phyloP scores from a whole-genome alignment of 169 alveolate species.

The Cyclospora cayetanensis region DNA sequence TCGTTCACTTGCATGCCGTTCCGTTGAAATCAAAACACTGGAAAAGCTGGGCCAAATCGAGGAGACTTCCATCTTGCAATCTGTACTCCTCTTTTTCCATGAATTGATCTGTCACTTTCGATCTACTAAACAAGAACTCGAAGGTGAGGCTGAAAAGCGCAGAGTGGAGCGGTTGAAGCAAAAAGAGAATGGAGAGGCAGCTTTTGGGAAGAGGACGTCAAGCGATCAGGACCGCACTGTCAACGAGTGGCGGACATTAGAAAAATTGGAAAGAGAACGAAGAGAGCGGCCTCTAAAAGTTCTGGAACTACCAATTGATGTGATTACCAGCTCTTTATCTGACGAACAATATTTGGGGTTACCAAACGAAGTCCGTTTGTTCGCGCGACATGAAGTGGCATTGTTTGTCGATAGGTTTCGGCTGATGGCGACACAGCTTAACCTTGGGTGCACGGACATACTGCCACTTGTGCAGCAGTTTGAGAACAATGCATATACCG shows the following conservation, averaged over 20 bases:
- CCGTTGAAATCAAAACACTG: conserved; percentile 46
- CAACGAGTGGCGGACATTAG: not conserved
- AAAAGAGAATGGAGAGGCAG: conserved; percentile 31
- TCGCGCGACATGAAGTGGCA: conserved; percentile 52
- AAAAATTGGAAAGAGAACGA: not conserved
- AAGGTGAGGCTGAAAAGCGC: not conserved
- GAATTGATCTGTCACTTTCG: conserved; percentile 35
- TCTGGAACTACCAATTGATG: conserved; percentile 42
- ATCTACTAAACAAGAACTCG: not conserved
- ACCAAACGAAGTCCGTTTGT: conserved; percentile 36
- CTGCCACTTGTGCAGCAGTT: conserved; percentile 58
- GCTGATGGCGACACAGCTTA: conserved; percentile 7
- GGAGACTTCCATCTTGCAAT: not conserved
- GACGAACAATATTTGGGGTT: conserved; percentile 56
- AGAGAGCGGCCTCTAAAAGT: conserved; percentile 53
- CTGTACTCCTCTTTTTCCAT: not conserved
- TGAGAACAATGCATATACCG: conserved; percentile 25
- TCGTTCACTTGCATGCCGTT: conserved; percentile 49
- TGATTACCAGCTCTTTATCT: conserved; percentile 54
- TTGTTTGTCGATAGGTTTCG: conserved; percentile 59
- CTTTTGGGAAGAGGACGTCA: conserved; percentile 32
- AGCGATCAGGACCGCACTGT: conserved; percentile 46
- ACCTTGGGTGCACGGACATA: conserved; percentile 51
- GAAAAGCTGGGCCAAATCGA: conserved; percentile 1
- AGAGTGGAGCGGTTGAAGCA: not conserved